A percentile compares a stretch with the other conserved stretches of the same genome.
These are phyloP conservation scores for Cyclocybe cylindracea DNA, from an alignment of 768 basidiomycete species.

Conservation along the genomic window DNA sequence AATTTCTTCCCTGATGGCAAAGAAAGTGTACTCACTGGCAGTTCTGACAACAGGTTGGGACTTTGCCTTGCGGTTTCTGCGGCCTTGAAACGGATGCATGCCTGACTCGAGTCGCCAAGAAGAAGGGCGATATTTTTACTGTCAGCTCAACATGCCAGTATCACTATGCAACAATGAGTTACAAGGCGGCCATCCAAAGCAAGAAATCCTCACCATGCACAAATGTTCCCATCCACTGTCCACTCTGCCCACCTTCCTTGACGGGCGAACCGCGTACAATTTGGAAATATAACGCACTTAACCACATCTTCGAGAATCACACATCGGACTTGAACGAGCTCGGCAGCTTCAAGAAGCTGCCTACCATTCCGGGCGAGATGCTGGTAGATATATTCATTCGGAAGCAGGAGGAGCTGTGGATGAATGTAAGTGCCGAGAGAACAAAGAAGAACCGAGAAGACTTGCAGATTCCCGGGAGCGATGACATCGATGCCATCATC, in stretches of 20 bases:
- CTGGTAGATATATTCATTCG: too few species aligned
- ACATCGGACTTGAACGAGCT: too few species aligned
- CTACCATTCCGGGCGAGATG: too few species aligned
- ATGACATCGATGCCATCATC: too few species aligned
- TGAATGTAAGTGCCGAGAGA: too few species aligned
- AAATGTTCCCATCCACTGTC: conserved; percentile 19
- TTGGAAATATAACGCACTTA: background rate
- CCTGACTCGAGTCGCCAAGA: background rate
- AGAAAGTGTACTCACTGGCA: background rate
- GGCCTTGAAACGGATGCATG: conserved; percentile 4
- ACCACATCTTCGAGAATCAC: background rate
- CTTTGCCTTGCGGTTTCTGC: conserved; percentile 13
- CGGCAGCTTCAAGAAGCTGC: background rate
- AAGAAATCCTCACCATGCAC: conserved; percentile 12
- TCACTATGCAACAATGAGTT: conserved; percentile 14
- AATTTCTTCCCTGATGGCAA: conserved; percentile 1
- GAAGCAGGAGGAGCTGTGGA: too few species aligned
- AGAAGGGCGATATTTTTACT: background rate
- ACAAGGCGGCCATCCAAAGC: conserved; percentile 3
- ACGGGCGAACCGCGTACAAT: conserved; percentile 1
- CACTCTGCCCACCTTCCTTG: conserved; percentile 10
- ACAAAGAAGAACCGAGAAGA: too few species aligned
- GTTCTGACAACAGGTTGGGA: conserved; percentile 1
- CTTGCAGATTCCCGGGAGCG: too few species aligned
- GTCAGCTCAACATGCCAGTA: conserved; percentile 10